phyloP scores from a whole-genome alignment of 2,329 filamentous ascomycete species.

The Dactylonectria estremocensis region DNA sequence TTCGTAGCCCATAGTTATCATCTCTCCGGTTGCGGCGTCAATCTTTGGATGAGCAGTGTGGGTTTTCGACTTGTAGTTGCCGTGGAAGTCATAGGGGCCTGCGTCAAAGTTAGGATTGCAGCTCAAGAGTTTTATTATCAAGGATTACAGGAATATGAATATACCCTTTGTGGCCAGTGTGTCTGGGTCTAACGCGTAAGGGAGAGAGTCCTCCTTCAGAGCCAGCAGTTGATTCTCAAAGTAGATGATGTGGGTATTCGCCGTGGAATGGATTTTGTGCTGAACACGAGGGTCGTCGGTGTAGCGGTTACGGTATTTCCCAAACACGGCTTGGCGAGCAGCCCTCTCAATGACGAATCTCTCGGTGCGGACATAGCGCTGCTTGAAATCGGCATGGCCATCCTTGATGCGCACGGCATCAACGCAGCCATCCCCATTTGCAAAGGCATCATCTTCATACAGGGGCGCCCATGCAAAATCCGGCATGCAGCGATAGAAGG shows the following conservation, averaged over 20 bases:
- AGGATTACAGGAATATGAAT: not conserved
- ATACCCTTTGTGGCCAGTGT: not conserved
- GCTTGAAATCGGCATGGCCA: conserved; percentile 12
- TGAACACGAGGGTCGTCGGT: conserved; percentile 7
- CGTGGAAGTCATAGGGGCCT: conserved; percentile 7
- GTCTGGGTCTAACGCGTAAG: conserved; percentile 9
- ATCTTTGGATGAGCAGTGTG: conserved; percentile 11
- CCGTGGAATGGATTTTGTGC: conserved; percentile 4
- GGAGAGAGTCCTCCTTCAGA: conserved; percentile 4
- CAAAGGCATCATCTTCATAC: conserved; percentile 5
- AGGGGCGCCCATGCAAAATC: conserved; percentile 12
- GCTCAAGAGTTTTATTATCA: not conserved
- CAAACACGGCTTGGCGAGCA: not conserved
- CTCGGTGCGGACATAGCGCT: not conserved
- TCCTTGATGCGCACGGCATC: conserved; percentile 9
- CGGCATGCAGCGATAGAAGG: conserved; percentile 11
- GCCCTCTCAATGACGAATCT: conserved; percentile 11
- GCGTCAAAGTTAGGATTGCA: not conserved
- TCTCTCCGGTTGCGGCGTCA: not conserved
- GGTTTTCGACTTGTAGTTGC: not conserved
- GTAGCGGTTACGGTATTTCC: conserved; percentile 3
- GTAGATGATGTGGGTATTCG: conserved; percentile 14
- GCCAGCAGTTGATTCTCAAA: conserved; percentile 10
- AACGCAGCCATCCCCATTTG: not conserved
- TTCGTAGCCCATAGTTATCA: conserved; percentile 13